Evolutionary conservation across 495 filamentous ascomycete species (phyloP).

Genomic region (Xylaria palmicola): DNA sequence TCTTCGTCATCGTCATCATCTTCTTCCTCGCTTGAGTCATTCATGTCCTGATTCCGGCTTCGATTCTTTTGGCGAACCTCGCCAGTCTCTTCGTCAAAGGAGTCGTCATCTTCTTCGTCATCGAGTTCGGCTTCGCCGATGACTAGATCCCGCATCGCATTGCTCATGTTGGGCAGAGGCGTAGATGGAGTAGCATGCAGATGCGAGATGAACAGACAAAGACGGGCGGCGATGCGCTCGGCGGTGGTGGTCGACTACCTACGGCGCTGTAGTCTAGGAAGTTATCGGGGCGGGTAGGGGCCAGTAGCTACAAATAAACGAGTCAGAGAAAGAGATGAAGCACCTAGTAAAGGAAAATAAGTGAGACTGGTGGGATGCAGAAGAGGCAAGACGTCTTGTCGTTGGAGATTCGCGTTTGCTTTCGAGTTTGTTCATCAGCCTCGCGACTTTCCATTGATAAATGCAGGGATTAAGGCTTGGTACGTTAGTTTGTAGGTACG

Average conservation of each 20-base stretch:
- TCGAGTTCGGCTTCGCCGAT: slow-evolving; percentile 82
- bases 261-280: neutral
- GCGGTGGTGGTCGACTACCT: neutral
- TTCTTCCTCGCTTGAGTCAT: slow-evolving; percentile 94
- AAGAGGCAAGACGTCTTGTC: neutral
- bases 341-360: too few relatives aligned
- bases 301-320: neutral
- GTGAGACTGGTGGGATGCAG: neutral
- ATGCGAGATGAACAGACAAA: neutral
- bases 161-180: slow-evolving; percentile 57
- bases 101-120: slow-evolving; percentile 88
- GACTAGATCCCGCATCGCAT: slow-evolving; percentile 66
- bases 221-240: neutral
- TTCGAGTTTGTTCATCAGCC: neutral
- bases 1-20: slow-evolving; percentile 93
- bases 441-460: neutral
- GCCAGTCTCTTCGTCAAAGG: slow-evolving; percentile 77
- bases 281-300: too few relatives aligned
- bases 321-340: too few relatives aligned
- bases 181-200: neutral
- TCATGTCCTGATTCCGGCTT: slow-evolving; percentile 55
- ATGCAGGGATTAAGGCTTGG: neutral
- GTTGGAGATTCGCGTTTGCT: slow-evolving; percentile 1
- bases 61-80: slow-evolving; percentile 48
- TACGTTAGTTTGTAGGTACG: too few relatives aligned